Conservation (phyloP, 306 rosid species). For the Purshia tridentata region DNA sequence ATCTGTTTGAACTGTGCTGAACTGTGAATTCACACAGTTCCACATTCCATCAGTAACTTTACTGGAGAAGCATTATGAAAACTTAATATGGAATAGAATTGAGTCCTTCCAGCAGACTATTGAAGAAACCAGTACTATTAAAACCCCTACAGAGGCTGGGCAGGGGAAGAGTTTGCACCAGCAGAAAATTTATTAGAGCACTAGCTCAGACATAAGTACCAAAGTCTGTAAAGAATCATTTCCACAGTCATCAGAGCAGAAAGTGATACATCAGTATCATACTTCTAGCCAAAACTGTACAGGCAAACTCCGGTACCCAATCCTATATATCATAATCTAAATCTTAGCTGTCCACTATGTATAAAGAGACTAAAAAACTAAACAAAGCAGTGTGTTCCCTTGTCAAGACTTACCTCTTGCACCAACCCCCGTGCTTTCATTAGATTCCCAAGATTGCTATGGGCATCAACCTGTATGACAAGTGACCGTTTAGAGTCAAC, state of each 20-base stretch:
- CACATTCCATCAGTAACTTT: slow-evolving; percentile 75
- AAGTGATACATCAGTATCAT: slow-evolving; percentile 17
- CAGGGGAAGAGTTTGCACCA: slow-evolving; percentile 28
- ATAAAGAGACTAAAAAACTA: background rate
- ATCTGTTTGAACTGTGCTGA: slow-evolving; percentile 55
- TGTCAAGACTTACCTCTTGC: slow-evolving; percentile 72
- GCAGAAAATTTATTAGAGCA: slow-evolving; percentile 24
- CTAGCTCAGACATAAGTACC: slow-evolving; percentile 9
- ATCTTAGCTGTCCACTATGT: slow-evolving; percentile 13
- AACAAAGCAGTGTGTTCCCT: background rate
- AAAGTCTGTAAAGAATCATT: slow-evolving; percentile 19
- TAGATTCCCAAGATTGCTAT: slow-evolving; percentile 63
- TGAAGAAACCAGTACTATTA: slow-evolving; percentile 1
- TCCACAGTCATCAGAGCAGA: slow-evolving; percentile 23
- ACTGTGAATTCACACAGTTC: slow-evolving; percentile 80
- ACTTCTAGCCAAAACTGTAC: slow-evolving; percentile 9
- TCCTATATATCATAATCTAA: slow-evolving; percentile 6
- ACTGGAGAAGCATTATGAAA: slow-evolving; percentile 50
- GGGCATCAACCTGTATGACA: slow-evolving; percentile 58
- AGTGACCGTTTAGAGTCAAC: slow-evolving; percentile 4
- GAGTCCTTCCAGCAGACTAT: slow-evolving; percentile 36
- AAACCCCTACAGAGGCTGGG: slow-evolving; percentile 21
- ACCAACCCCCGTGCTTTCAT: slow-evolving; percentile 69
- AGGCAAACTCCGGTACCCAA: background rate
- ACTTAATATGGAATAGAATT: slow-evolving; percentile 48